Evolutionary conservation across 208 protist species (phyloP).

Genomic region (Trypanosoma melophagium): DNA sequence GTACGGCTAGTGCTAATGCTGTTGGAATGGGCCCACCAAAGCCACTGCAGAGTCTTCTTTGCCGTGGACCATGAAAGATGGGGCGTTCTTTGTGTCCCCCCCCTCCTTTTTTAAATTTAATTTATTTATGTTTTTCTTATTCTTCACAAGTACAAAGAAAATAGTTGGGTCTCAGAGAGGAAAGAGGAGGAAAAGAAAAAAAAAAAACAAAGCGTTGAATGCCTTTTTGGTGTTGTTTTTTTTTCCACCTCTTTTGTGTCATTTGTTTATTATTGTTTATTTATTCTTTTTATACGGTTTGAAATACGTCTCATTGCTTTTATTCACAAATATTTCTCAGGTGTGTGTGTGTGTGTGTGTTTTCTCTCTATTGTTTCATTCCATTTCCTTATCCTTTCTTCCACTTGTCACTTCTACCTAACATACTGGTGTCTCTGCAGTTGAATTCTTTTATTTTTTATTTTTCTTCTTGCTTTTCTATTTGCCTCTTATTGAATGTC

Average conservation of each 20-base stretch:
- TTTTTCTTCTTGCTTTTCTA: no score
- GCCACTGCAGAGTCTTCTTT: constrained; percentile 43
- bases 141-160: constrained; percentile 12
- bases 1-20: neutral
- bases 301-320: neutral
- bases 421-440: no score
- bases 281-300: constrained; percentile 1
- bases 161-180: neutral
- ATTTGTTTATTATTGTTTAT: constrained; percentile 6
- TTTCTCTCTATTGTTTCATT: no score
- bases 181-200: neutral
- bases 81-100: neutral
- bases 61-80: constrained; percentile 17
- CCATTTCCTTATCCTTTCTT: no score
- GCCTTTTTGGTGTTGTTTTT: neutral
- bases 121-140: neutral
- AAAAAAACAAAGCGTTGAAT: no score
- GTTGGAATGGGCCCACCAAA: constrained; percentile 25
- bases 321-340: neutral
- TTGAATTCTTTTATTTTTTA: no score
- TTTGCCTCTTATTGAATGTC: no score
- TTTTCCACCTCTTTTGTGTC: constrained; percentile 17
- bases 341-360: no score
- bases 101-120: neutral
- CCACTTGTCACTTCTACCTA: no score